Evolutionary conservation across 768 basidiomycete genomes (phyloP), one percentile per base, ranked within the genome.

Genomic region (Sistotremastrum suecicum): DNA sequence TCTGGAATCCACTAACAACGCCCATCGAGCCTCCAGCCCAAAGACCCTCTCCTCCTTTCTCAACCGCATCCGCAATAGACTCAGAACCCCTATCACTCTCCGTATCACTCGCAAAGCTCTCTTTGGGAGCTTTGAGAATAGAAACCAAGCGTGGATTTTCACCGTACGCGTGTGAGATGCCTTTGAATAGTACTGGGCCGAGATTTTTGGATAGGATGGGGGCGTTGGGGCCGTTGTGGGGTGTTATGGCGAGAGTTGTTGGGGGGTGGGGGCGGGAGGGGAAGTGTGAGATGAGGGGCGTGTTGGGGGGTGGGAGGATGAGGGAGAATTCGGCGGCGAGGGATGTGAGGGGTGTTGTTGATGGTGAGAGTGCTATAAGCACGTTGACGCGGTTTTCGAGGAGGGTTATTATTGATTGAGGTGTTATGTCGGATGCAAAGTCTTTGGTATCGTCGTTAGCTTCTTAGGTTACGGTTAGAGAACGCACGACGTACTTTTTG

Each of bases 291-390:
- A 94, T 58, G 42, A 95, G 73, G 2, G 82, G 80, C 0, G 81
- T 82, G 1, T 80, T 80, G 2, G 89, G 83, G 4, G 89, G 87
- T 11, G 86, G 84, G 29, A 88, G 80, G 44, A 89, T 75, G 46
- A 98, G 71, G 35, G 84, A 85, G 69, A 98, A 98, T 66, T 99
- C 95, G 42, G 87, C 62, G 0, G 90, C 87, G 45, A 94, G 74
- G 8, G 83, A 75, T 8, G 77, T 70, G 7, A 92, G 66, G 37
- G 84, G 67, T 2, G 79, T 80, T 63, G 83, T 74, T 64, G 75
- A 80, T 53, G 82, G 67, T 2, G 86, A 83, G 48, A 94, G 74
- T 3, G 82, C 76, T 53, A 95, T 64, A 52, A 99, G 74, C 46
- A 98, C 67, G 67, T 97, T 95, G 46, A 84, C 79, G 50, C 76